Conservation (phyloP, 352 stramenopile genomes). For the Peronospora belbahrii region DNA sequence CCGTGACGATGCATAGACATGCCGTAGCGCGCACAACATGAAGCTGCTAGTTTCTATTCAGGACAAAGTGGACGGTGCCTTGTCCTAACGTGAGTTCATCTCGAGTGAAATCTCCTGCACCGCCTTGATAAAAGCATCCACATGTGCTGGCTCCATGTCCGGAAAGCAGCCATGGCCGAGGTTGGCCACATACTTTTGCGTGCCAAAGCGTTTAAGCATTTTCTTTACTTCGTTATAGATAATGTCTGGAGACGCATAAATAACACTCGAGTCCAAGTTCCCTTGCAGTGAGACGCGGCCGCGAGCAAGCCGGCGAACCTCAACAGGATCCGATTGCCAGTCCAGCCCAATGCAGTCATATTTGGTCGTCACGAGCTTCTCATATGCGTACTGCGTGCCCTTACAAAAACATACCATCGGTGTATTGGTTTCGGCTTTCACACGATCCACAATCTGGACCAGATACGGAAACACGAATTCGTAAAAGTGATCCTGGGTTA, state of each 20-base stretch:
- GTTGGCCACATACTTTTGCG: slow-evolving; percentile 95
- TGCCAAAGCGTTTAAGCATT: slow-evolving; percentile 92
- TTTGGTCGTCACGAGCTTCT: slow-evolving; percentile 57
- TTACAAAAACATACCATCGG: slow-evolving; percentile 85
- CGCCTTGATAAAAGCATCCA: slow-evolving; percentile 93
- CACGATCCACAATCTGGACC: slow-evolving; percentile 64
- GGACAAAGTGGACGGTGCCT: slow-evolving; percentile 4
- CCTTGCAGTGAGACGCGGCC: slow-evolving; percentile 81
- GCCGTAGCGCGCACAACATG: too few relatives aligned
- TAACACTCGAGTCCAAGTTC: slow-evolving; percentile 89
- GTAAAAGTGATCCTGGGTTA: slow-evolving; percentile 91
- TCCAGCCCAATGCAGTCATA: slow-evolving; percentile 95
- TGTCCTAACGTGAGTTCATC: slow-evolving; percentile 54
- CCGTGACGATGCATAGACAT: too few relatives aligned
- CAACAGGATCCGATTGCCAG: slow-evolving; percentile 89
- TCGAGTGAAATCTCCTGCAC: slow-evolving; percentile 92
- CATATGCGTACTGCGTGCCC: slow-evolving; percentile 74
- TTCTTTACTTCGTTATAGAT: slow-evolving; percentile 86
- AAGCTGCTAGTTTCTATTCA: not conserved
- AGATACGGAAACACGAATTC: slow-evolving; percentile 92
- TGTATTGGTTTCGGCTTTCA: slow-evolving; percentile 62
- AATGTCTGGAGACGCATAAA: slow-evolving; percentile 80
- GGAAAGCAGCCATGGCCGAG: slow-evolving; percentile 95
- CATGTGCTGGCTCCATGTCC: slow-evolving; percentile 91
- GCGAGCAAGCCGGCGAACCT: slow-evolving; percentile 73